Conservation (phyloP, 345 rosid genomes). For the Aquilaria yunnanensis region DNA sequence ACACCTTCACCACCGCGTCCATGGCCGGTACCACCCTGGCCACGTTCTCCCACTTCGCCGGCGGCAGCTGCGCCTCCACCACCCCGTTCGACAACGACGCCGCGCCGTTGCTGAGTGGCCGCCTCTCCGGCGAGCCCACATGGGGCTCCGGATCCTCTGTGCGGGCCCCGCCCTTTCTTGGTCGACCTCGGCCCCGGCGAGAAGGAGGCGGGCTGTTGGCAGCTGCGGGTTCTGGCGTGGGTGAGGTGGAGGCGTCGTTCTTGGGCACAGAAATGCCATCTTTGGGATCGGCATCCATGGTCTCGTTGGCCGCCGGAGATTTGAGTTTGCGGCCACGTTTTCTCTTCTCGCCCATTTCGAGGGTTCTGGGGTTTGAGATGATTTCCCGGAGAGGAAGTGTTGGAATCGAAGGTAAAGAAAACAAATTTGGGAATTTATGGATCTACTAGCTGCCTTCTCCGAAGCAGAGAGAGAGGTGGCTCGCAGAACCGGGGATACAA, state of each 20-base stretch:
- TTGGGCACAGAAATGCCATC: constrained; percentile 13
- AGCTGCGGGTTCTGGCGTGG: constrained; percentile 26
- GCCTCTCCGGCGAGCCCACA: constrained; percentile 23
- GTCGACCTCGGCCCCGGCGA: constrained; percentile 43
- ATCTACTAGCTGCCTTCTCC: no score
- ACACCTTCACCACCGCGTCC: constrained; percentile 94
- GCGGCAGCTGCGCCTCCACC: constrained; percentile 19
- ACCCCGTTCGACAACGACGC: constrained; percentile 14
- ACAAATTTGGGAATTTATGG: no score
- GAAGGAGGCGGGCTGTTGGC: constrained; percentile 27
- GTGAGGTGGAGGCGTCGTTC: constrained; percentile 17
- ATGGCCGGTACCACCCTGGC: constrained; percentile 65
- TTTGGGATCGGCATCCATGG: constrained; percentile 23
- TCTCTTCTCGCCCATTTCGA: constrained; percentile 29
- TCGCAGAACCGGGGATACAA: no score
- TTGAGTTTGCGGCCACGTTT: constrained; percentile 39
- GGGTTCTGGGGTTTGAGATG: constrained; percentile 3
- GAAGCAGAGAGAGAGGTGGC: no score
- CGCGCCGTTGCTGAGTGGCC: constrained; percentile 13
- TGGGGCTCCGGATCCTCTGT: constrained; percentile 22
- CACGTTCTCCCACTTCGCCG: constrained; percentile 63
- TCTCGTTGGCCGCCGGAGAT: constrained; percentile 16
- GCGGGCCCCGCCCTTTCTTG: constrained; percentile 28
- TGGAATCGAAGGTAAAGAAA: not conserved
- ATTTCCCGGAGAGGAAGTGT: not conserved